Base-by-base conservation (phyloP, 2,329 filamentous ascomycete species). In the Fusarium miscanthi region DNA sequence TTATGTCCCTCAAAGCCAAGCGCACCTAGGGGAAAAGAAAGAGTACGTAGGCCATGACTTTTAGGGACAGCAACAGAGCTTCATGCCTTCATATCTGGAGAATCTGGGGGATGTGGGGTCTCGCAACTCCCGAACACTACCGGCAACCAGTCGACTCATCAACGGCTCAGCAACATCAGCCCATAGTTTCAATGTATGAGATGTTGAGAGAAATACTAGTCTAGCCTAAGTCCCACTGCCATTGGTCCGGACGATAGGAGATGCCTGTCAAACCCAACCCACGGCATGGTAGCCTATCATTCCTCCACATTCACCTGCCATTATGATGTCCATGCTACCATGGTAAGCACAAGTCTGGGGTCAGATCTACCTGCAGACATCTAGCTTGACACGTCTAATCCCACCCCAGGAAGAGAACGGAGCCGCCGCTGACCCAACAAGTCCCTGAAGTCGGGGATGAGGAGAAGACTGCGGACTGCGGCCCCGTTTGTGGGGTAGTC, bases 401-500 rank as follows among this genome's bases (percentile, higher is more conserved):
- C 33, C 70, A 71, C 70, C 30, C 66, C 63, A 25, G 21, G 33
- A 40, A 38, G 60, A 40, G 43, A 59, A 69, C 66, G 66, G 65
- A 69, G 66, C 67, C 58, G 70, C 63, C 38, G 52, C 62, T 53
- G 66, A 62, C 66, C 58, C 66, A 57, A 52, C 30, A 57, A 53
- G 65, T 70, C 60, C 62, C 70, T 73, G 35, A 58, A 67, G 49
- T 61, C 66, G 66, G 70, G 62, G 51, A 62, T 64, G 69, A 70
- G 72, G 72, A 73, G 65, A 61, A 59, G 54, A 72, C 53, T 69
- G 71, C 70, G 66, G 61, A 51, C 53, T 73, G 70, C 70, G 70
- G 66, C 46, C 71, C 70, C 70, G 70, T 67, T 65, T 69, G 67
- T 73, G 71, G 71, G 71, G 71, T 73, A 74, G 69, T 48, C 61